Evolutionary conservation across 2,329 filamentous ascomycete genomes (phyloP), one percentile per base, ranked within the genome.

Genomic region (Helotiales sp.): DNA sequence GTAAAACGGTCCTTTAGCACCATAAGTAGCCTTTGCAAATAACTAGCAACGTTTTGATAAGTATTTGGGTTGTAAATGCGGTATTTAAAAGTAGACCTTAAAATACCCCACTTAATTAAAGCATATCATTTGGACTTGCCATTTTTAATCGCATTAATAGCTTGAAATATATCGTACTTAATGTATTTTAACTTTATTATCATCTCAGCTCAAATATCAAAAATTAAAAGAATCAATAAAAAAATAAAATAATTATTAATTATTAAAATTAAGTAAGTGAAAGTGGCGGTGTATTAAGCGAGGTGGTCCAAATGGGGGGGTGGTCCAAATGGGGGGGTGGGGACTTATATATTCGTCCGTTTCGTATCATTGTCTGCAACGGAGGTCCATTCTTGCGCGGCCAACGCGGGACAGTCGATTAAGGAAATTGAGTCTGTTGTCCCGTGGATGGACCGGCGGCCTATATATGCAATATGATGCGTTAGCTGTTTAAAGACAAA

Each of bases 401-500:
- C n/a, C n/a, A n/a, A n/a, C n/a, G n/a, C n/a, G n/a, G n/a, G n/a
- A n/a, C n/a, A n/a, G n/a, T n/a, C n/a, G n/a, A n/a, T n/a, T n/a
- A n/a, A n/a, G n/a, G n/a, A n/a, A n/a, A n/a, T n/a, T 63, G 58
- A 63, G 47, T 66, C 59, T 37, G 30, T 59, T 66, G 50, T 57
- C 55, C 34, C 58, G 22, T 62, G 43, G 30, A 49, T n/a, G 26
- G 8, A n/a, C 50, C 28, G 26, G 50, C 24, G 26, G 50, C 26
- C 50, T 4, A 54, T 34, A 2, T 8, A 32, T n/a, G 40, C 43
- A 10, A 32, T 15, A 60, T 59, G 45, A 64, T 55, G 49, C 45
- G 45, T 61, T 65, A 47, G 47, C 28, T 49, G 6, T 55, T 52
- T 65, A 30, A 60, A 65, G 40, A 55, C 49, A 32, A 65, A 65